Evolutionary conservation across 495 filamentous ascomycete genomes (phyloP), one percentile per base, ranked within the genome.

Genomic region (Aspergillus coremiiformis): DNA sequence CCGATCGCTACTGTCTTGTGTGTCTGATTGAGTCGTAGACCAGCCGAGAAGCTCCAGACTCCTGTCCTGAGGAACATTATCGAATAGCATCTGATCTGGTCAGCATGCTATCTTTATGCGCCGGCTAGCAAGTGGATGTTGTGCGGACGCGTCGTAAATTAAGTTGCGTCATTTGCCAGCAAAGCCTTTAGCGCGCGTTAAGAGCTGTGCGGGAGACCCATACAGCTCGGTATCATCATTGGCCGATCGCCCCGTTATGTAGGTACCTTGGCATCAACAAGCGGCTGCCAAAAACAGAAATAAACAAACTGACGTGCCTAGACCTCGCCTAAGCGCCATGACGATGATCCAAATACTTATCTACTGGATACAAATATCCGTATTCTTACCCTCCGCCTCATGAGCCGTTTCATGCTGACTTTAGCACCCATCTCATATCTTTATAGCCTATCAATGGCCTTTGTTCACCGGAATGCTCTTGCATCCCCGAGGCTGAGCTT

Each of bases 121-220:
- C 45, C 45, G 14, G 27, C 45, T 48, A 48, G 45, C 45, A 48
- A 48, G 27, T 48, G 45, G 45, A 33, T 48, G 45, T 48, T 48
- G 45, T 48, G n/a, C 27, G 45, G 45, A 48, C 45, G 27, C 45
- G 27, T 35, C 6, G 45, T 48, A 27, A 48, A 48, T 48, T n/a
- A n/a, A n/a, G n/a, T n/a, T n/a, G n/a, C n/a, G n/a, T 48, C 45
- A 48, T 48, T 48, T 48, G 45, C 45, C 45, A 48, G 27, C 45
- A 48, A 48, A 48, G 45, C 45, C 45, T 48, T 19, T 48, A 48
- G 45, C 45, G 15, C 45, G 45, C 45, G 26, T 48, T 48, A 48
- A 33, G 26, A 48, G 45, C 45, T 33, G 45, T 30, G 26, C 45
- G 45, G 45, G 27, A 48, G 45, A 48, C 45, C 45, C 45, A 48